A percentile compares a stretch with the other conserved stretches of the same genome.
phyloP scores from a whole-genome alignment of 805 yeast genomes.

The Kuraishia ogatae region DNA sequence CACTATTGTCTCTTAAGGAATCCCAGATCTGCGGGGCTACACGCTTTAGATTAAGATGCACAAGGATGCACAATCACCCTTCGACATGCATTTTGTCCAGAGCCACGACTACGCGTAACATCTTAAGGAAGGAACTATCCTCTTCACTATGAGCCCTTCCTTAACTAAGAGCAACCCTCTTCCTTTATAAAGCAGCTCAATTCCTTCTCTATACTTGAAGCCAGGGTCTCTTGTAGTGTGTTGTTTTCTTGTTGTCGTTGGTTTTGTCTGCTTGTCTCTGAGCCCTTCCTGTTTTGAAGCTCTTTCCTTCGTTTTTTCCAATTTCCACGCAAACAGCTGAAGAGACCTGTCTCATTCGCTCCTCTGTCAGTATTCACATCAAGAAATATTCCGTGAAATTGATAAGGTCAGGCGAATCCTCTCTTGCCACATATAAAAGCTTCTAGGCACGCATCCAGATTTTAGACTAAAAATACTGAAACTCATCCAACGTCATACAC shows the following conservation, averaged over 20 bases:
- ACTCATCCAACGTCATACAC: background rate
- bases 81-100: background rate
- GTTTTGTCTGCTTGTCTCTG: background rate
- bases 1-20: background rate
- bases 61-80: background rate
- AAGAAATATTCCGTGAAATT: background rate
- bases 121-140: background rate
- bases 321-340: background rate
- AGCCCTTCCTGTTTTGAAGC: background rate
- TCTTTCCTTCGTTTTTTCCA: background rate
- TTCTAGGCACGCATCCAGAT: background rate
- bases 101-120: background rate
- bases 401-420: background rate
- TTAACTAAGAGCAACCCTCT: background rate
- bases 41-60: background rate
- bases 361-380: background rate
- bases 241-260: background rate
- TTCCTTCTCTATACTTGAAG: background rate
- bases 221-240: background rate
- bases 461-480: background rate
- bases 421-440: background rate
- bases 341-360: background rate
- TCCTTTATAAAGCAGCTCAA: background rate
- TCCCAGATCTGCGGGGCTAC: background rate
- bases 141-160: background rate